These are phyloP conservation scores for Fagus crenata DNA, from an alignment of 306 rosid species.

Conservation along the genomic window DNA sequence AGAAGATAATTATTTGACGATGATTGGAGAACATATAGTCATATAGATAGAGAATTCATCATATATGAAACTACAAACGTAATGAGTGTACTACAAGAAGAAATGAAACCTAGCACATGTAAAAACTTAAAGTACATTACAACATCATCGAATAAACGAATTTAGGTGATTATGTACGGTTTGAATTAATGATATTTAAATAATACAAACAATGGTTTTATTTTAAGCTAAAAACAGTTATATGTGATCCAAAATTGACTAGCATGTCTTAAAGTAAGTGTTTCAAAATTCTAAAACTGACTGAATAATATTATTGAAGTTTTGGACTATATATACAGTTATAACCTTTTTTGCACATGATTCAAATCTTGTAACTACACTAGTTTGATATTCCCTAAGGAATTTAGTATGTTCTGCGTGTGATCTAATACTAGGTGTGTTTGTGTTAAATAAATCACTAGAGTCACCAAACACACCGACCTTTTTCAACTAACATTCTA, in stretches of 20 bases:
- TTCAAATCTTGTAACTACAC: not conserved
- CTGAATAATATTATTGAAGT: no score
- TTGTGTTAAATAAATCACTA: not conserved
- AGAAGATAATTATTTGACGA: not conserved
- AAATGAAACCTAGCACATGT: not conserved
- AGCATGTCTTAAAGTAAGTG: not conserved
- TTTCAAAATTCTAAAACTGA: no score
- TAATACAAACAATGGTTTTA: no score
- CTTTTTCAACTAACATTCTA: slow-evolving; percentile 9
- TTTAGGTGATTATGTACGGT: not conserved
- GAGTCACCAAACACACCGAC: not conserved
- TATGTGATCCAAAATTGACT: not conserved
- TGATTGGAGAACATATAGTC: not conserved
- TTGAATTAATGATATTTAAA: not conserved
- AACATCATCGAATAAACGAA: not conserved
- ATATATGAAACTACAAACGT: not conserved
- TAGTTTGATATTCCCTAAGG: not conserved
- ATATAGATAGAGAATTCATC: not conserved
- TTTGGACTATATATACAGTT: not conserved
- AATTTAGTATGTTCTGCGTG: not conserved
- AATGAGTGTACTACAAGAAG: not conserved
- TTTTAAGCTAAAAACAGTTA: not conserved
- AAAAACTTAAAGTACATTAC: not conserved
- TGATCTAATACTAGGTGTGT: not conserved
- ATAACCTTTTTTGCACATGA: not conserved